These are phyloP conservation scores for Nepenthes gracilis DNA, from an alignment of 148 eudicot species.

Conservation along the genomic window DNA sequence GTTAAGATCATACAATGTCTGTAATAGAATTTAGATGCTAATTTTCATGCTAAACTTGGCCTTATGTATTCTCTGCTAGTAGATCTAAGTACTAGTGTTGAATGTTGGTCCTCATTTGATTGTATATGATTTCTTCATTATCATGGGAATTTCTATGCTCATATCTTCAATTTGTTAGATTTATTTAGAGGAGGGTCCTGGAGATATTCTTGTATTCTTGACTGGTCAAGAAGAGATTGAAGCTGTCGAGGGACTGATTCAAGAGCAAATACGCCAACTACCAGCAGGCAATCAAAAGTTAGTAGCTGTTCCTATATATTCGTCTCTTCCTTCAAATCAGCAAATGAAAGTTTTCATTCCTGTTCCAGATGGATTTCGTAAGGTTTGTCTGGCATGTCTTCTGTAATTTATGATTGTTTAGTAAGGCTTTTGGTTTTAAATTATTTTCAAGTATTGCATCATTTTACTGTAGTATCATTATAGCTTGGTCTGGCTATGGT, in stretches of 20 bases:
- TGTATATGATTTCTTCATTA: neutral
- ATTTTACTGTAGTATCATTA: too few species aligned
- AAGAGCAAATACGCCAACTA: constrained; percentile 49
- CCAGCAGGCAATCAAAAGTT: constrained; percentile 53
- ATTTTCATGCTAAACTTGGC: too few species aligned
- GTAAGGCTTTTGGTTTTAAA: neutral
- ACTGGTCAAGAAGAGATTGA: constrained; percentile 99
- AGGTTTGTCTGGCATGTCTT: constrained; percentile 32
- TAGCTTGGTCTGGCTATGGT: too few species aligned
- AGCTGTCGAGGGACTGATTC: constrained; percentile 73
- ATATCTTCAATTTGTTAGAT: constrained; percentile 33
- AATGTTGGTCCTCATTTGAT: too few species aligned
- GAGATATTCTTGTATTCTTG: constrained; percentile 93
- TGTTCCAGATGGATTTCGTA: constrained; percentile 67
- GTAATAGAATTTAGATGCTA: too few species aligned
- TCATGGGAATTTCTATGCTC: neutral
- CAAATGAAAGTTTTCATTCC: constrained; percentile 84
- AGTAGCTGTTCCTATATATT: constrained; percentile 47
- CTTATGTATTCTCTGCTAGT: too few species aligned
- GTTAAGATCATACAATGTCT: too few species aligned
- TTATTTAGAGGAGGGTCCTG: constrained; percentile 77
- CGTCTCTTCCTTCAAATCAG: constrained; percentile 92
- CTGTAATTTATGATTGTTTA: neutral
- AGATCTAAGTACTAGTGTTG: too few species aligned
- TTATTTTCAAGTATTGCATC: too few species aligned